A percentile compares a stretch with the other conserved stretches of the same genome.
Evolutionary conservation across 108 stramenopile genomes (phyloP).

Genomic region (Skeletonema tropicum): DNA sequence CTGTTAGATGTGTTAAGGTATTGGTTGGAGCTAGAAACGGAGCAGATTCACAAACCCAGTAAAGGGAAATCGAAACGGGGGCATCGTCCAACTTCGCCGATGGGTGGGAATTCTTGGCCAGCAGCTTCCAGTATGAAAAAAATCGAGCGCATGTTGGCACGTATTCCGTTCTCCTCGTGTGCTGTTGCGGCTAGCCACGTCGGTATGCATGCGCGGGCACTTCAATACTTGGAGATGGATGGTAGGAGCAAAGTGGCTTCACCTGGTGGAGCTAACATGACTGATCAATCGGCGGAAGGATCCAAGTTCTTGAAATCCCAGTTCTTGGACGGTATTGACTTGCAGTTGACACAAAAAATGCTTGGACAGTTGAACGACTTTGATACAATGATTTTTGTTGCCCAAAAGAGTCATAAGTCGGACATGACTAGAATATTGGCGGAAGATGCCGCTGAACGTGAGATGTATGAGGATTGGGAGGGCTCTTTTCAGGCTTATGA

Average conservation of each 20-base stretch:
- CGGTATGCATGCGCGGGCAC: constrained; percentile 83
- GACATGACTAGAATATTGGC: constrained; percentile 30
- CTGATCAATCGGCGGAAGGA: constrained; percentile 4
- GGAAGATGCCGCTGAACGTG: constrained; percentile 66
- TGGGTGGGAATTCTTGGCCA: constrained; percentile 50
- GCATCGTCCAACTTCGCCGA: constrained; percentile 9
- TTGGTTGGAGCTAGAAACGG: constrained; percentile 77
- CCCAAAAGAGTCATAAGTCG: constrained; percentile 37
- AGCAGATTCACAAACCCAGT: constrained; percentile 30
- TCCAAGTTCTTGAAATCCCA: constrained; percentile 37
- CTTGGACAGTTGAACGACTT: constrained; percentile 74
- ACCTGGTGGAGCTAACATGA: constrained; percentile 19
- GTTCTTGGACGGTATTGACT: constrained; percentile 44
- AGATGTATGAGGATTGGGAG: constrained; percentile 75
- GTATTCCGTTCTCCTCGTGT: constrained; percentile 56
- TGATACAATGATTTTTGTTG: constrained; percentile 73
- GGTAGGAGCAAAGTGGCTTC: constrained; percentile 54
- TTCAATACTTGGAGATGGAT: constrained; percentile 75
- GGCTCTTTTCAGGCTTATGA: constrained; percentile 84
- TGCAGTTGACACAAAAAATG: constrained; percentile 53
- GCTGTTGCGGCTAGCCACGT: constrained; percentile 73
- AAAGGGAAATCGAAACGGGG: constrained; percentile 35
- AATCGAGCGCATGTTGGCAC: constrained; percentile 63
- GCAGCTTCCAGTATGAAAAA: constrained; percentile 55
- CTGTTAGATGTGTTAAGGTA: constrained; percentile 66